phyloP scores from a whole-genome alignment of 768 basidiomycete species.

The Tricholoma saponaceum region DNA sequence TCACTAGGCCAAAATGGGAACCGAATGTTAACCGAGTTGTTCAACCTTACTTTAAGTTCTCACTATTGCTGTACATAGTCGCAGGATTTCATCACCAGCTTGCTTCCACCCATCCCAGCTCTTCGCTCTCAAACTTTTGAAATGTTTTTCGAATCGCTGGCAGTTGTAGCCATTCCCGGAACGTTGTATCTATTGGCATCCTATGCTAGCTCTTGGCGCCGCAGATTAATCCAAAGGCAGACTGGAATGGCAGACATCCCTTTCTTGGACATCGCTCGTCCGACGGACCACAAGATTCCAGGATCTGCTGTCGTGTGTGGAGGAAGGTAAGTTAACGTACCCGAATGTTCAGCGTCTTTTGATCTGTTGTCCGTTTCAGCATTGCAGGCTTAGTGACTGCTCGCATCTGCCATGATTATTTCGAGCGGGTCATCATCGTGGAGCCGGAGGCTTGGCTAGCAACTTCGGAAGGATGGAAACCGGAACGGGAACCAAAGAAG shows the following conservation, averaged over 20 bases:
- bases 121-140: too few species aligned
- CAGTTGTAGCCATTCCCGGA: background rate
- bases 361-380: constrained; percentile 9
- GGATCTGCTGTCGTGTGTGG: background rate
- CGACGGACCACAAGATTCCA: background rate
- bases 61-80: too few species aligned
- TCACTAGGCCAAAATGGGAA: too few species aligned
- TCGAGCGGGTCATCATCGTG: constrained; percentile 25
- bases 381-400: constrained; percentile 27
- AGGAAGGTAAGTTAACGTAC: background rate
- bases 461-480: constrained; percentile 14
- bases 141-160: too few species aligned
- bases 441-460: constrained; percentile 26
- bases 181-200: background rate
- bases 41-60: too few species aligned
- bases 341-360: background rate
- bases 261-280: background rate
- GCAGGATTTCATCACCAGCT: too few species aligned
- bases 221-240: background rate
- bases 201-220: background rate
- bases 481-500: constrained; percentile 15
- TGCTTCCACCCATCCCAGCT: too few species aligned
- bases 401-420: constrained; percentile 27
- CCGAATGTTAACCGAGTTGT: too few species aligned
- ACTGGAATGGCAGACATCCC: background rate